Percentiles rank a stretch among this genome's conserved stretches.
Evolutionary conservation across 2,329 filamentous ascomycete genomes (phyloP).

Genomic region (Trichophyton rubrum): DNA sequence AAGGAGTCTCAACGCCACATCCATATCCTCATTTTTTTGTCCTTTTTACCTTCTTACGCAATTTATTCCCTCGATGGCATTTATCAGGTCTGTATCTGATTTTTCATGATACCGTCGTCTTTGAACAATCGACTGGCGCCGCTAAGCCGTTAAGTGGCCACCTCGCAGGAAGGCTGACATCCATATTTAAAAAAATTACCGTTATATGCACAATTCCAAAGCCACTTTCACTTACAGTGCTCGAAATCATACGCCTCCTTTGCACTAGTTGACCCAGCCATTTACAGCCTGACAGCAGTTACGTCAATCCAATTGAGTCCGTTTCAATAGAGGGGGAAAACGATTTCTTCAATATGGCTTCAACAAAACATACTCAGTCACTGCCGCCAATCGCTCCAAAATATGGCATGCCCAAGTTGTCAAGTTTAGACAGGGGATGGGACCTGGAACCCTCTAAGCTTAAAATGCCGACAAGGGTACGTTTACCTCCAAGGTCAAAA

Average conservation of each 20-base stretch:
- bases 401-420: constrained; percentile 23
- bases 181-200: neutral
- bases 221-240: neutral
- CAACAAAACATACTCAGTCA: constrained; percentile 27
- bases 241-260: neutral
- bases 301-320: too few species aligned
- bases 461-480: constrained; percentile 30
- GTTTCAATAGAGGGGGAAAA: too few species aligned
- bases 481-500: constrained; percentile 41
- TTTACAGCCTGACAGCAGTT: constrained; percentile 15
- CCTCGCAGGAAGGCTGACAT: neutral
- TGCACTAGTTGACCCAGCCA: constrained; percentile 18
- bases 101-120: neutral
- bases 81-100: neutral
- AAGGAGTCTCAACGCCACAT: neutral
- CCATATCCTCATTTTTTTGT: neutral
- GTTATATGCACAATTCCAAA: neutral
- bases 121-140: neutral
- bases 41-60: neutral
- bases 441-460: constrained; percentile 20
- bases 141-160: neutral
- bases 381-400: constrained; percentile 37
- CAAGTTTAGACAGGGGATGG: constrained; percentile 23
- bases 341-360: constrained; percentile 20
- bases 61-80: neutral